Conservation (phyloP, 2,329 filamentous ascomycete genomes). For the Neonectria punicea region DNA sequence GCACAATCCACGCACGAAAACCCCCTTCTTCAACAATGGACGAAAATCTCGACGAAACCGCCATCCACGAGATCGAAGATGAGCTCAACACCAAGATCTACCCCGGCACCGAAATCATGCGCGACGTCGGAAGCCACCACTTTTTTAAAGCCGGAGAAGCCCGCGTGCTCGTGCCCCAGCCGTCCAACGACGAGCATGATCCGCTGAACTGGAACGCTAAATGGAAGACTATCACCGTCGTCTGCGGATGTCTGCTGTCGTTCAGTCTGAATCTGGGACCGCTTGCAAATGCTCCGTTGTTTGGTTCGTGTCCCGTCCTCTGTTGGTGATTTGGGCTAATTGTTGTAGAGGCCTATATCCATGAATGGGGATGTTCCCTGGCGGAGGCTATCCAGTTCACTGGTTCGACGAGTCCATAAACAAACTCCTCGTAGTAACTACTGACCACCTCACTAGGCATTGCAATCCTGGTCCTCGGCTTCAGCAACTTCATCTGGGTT, state of each 20-base stretch:
- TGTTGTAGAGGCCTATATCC: constrained; percentile 12
- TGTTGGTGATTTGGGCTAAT: neutral
- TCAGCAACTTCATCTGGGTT: constrained; percentile 19
- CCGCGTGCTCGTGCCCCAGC: constrained; percentile 18
- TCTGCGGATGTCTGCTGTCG: constrained; percentile 14
- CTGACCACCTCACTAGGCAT: neutral
- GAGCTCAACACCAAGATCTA: constrained; percentile 22
- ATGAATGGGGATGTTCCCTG: constrained; percentile 16
- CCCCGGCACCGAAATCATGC: constrained; percentile 19
- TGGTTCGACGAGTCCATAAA: neutral
- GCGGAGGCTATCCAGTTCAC: constrained; percentile 21
- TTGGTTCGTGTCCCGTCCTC: neutral
- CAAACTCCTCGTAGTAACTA: neutral
- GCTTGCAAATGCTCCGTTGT: constrained; percentile 13
- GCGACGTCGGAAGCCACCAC: constrained; percentile 18
- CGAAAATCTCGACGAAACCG: constrained; percentile 18
- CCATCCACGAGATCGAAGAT: constrained; percentile 22
- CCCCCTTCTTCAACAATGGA: neutral
- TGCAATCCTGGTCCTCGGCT: constrained; percentile 11
- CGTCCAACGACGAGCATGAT: constrained; percentile 16
- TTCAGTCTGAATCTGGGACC: constrained; percentile 20
- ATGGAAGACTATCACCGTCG: constrained; percentile 18
- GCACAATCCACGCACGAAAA: neutral
- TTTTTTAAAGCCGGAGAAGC: constrained; percentile 22
- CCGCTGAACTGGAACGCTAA: constrained; percentile 20